A percentile compares a stretch with the other conserved stretches of the same genome.
Conservation (phyloP, 306 rosid species). For the Fragaria nilgerrensis region DNA sequence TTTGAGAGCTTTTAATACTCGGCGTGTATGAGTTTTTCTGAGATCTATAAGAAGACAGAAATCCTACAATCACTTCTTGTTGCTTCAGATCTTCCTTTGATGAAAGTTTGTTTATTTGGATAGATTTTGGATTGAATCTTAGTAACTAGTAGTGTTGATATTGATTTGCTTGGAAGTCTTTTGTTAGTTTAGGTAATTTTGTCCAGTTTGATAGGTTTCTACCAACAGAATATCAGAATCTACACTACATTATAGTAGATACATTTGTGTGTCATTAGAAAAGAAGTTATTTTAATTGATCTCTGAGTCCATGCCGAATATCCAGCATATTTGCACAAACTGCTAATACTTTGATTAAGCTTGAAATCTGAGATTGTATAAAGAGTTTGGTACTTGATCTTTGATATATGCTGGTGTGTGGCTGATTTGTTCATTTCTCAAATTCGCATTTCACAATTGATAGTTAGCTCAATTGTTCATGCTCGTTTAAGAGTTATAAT, state of each 20-base stretch:
- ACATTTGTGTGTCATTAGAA: background rate
- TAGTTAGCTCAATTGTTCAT: slow-evolving; percentile 5
- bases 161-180: background rate
- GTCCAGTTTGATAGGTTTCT: slow-evolving; percentile 2
- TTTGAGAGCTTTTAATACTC: background rate
- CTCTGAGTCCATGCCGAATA: background rate
- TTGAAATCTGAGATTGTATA: background rate
- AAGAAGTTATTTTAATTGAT: background rate
- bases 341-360: background rate
- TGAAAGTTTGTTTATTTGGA: slow-evolving; percentile 8
- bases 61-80: slow-evolving; percentile 4
- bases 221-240: background rate
- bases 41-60: slow-evolving; percentile 35
- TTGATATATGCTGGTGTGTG: background rate
- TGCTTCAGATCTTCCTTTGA: slow-evolving; percentile 47
- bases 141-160: slow-evolving; percentile 7
- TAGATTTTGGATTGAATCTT: slow-evolving; percentile 18
- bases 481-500: background rate
- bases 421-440: background rate
- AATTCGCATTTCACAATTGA: background rate
- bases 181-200: slow-evolving; percentile 2
- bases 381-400: background rate
- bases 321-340: background rate
- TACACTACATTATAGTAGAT: background rate
- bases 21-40: slow-evolving; percentile 1